phyloP scores from a whole-genome alignment of 2,329 filamentous ascomycete genomes.

The Oidium heveae region DNA sequence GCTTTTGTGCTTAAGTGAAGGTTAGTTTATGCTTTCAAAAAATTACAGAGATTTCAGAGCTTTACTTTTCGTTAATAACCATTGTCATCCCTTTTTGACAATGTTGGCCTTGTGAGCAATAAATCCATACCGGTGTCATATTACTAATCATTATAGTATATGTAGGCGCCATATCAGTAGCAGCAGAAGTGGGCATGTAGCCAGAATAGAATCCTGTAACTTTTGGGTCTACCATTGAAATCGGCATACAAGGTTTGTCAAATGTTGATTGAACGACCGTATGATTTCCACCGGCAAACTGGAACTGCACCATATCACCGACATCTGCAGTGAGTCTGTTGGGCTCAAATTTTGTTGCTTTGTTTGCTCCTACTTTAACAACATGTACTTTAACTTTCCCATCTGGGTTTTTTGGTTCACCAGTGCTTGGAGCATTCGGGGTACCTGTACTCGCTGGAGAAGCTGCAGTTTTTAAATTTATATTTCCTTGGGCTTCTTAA shows the following conservation, averaged over 20 bases:
- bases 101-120: slow-evolving; percentile 50
- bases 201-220: slow-evolving; percentile 38
- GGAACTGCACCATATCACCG: slow-evolving; percentile 41
- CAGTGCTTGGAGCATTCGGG: too few relatives aligned
- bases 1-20: slow-evolving; percentile 12
- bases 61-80: slow-evolving; percentile 27
- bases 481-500: too few relatives aligned
- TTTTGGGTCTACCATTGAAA: slow-evolving; percentile 21
- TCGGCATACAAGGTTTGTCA: slow-evolving; percentile 40
- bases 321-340: slow-evolving; percentile 34
- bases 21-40: slow-evolving; percentile 2
- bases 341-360: slow-evolving; percentile 33
- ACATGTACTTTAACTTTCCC: slow-evolving; percentile 24
- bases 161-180: slow-evolving; percentile 23
- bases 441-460: too few relatives aligned
- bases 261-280: slow-evolving; percentile 59
- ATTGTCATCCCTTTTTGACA: slow-evolving; percentile 27
- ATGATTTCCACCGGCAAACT: slow-evolving; percentile 46
- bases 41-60: slow-evolving; percentile 1
- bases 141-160: slow-evolving; percentile 48
- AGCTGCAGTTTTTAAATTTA: too few relatives aligned
- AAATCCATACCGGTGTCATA: slow-evolving; percentile 51
- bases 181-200: slow-evolving; percentile 31
- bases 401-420: too few relatives aligned
- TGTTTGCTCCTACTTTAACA: slow-evolving; percentile 31